Base-by-base conservation (phyloP, 495 filamentous ascomycete species). In the Penicillium samsonianum region DNA sequence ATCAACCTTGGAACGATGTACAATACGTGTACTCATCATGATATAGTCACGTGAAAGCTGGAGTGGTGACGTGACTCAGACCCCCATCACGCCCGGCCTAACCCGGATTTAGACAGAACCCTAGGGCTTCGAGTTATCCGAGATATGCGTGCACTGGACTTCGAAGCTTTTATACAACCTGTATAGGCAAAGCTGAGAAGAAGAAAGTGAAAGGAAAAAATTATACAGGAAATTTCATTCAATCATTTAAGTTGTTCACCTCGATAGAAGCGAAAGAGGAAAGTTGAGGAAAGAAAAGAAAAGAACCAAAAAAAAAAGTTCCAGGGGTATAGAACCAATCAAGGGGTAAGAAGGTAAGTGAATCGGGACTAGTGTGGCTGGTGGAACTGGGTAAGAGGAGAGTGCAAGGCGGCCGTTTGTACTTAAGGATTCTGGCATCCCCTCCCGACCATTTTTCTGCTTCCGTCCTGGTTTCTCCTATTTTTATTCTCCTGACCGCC, bases 361-460 rank as follows among this genome's bases (percentile, higher is more conserved):
- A 61, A 72, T 68, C 50, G 54, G 68, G 71, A 59, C 61, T 69
- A 77, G 64, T 58, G 69, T 60, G 50, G 63, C 59, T 52, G 68
- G 76, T 78, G 74, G 75, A 75, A 73, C 71, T 76, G 64, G 63
- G 65, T 67, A 67, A 65, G 66, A 69, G 58, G 58, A 60, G 64
- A 68, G 73, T 63, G 68, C 71, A 68, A 74, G 65, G 64, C 67
- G 70, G 63, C 62, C 69, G 67, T 71, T 73, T 69, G 75, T 79
- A 79, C 75, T 79, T 79, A 79, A 79, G 76, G 68, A 76, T 75
- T 77, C 73, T 74, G 69, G 68, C 72, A 70, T 72, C 75, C 75
- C 71, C 74, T 73, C 73, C 73, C 70, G 70, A 56, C 53, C 35
- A 42, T 67, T 67, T 75, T 73, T 74, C 68, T 73, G 70, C 62